These are phyloP conservation scores for Melocanna baccifera DNA, from an alignment of 176 grass and related monocot genomes.

Conservation along the genomic window DNA sequence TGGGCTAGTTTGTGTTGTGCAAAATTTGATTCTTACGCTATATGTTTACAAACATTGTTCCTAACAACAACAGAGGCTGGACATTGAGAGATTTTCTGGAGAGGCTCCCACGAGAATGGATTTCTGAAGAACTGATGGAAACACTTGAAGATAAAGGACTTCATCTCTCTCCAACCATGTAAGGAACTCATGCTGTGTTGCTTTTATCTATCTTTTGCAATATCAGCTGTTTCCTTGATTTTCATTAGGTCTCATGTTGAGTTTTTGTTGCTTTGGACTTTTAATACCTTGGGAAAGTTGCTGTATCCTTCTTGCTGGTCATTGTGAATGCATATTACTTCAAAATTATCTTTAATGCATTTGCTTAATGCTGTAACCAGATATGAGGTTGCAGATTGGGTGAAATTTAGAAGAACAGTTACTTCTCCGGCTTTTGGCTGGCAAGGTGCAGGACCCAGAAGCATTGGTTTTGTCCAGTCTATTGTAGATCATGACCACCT, in stretches of 20 bases:
- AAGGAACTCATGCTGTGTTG: slow-evolving; percentile 37
- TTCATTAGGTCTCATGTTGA: slow-evolving; percentile 20
- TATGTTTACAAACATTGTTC: slow-evolving; percentile 14
- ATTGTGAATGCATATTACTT: slow-evolving; percentile 24
- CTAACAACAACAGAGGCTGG: slow-evolving; percentile 68
- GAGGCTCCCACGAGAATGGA: slow-evolving; percentile 97
- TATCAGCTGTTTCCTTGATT: slow-evolving; percentile 19
- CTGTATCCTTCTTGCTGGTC: slow-evolving; percentile 5
- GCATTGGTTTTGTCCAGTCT: slow-evolving; percentile 93
- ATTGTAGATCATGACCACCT: slow-evolving; percentile 66
- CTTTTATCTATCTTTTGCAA: slow-evolving; percentile 25
- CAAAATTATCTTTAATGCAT: slow-evolving; percentile 27
- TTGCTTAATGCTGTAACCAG: slow-evolving; percentile 52
- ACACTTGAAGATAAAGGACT: slow-evolving; percentile 84
- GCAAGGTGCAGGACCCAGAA: slow-evolving; percentile 88
- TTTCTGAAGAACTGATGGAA: slow-evolving; percentile 98
- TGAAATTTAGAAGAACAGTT: slow-evolving; percentile 87
- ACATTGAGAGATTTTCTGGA: slow-evolving; percentile 90
- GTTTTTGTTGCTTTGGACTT: background rate
- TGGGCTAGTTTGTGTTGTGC: background rate
- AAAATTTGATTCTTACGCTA: background rate
- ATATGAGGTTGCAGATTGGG: slow-evolving; percentile 89
- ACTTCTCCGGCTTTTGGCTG: slow-evolving; percentile 74
- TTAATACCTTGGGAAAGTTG: background rate
- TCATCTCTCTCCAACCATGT: slow-evolving; percentile 94